These are phyloP conservation scores for Fusarium concolor DNA, from an alignment of 2,329 filamentous ascomycete species.

Conservation along the genomic window DNA sequence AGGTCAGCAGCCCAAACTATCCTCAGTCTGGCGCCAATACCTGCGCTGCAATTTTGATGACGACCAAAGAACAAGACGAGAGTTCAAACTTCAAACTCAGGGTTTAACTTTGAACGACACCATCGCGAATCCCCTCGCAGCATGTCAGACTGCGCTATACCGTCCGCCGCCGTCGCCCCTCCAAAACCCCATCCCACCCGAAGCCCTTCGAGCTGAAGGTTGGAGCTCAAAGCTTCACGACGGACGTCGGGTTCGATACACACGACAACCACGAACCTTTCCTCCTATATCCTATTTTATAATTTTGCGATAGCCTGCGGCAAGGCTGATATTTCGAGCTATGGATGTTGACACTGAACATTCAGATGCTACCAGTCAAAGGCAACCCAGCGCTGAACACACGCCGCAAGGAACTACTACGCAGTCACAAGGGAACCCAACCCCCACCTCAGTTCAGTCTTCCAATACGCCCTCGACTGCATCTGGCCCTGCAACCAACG, in stretches of 20 bases:
- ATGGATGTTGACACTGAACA: constrained; percentile 52
- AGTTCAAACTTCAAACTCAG: constrained; percentile 12
- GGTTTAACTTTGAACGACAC: constrained; percentile 25
- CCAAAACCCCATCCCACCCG: constrained; percentile 32
- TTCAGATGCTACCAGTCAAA: constrained; percentile 47
- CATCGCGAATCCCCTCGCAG: constrained; percentile 37
- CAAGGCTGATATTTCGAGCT: constrained; percentile 14
- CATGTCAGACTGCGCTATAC: constrained; percentile 44
- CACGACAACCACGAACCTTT: constrained; percentile 8
- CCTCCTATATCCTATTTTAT: background rate
- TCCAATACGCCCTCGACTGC: constrained; percentile 44
- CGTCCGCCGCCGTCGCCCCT: constrained; percentile 34
- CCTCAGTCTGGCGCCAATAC: background rate
- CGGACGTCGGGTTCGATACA: background rate
- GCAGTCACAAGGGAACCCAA: constrained; percentile 48
- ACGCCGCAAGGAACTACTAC: constrained; percentile 50
- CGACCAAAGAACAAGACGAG: background rate
- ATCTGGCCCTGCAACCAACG: constrained; percentile 38
- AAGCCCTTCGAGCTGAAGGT: constrained; percentile 35
- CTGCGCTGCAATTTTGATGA: background rate
- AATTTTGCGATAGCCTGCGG: constrained; percentile 16
- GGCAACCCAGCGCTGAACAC: constrained; percentile 49
- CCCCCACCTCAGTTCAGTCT: constrained; percentile 46
- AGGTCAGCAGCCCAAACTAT: constrained; percentile 19
- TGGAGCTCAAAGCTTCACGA: constrained; percentile 23